phyloP scores from a whole-genome alignment of 345 rosid genomes.

The rapeseed (Brassica napus) region Da-Ae NC_063450.1:26089501-26090000 shows the following conservation, averaged over 20 bases:
- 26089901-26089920: conserved; percentile 44
- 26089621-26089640: conserved; percentile 51
- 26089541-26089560: conserved; percentile 56
- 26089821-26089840: conserved; percentile 57
- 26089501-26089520: conserved; percentile 70
- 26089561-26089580: conserved; percentile 46
- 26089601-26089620: conserved; percentile 63
- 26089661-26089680: background rate
- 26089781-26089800: conserved; percentile 52
- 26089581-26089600: conserved; percentile 55
- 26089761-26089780: conserved; percentile 42
- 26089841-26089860: conserved; percentile 52
- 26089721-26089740: conserved; percentile 43
- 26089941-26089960: conserved; percentile 52
- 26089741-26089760: conserved; percentile 38
- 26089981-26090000: conserved; percentile 18
- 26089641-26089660: background rate
- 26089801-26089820: conserved; percentile 30
- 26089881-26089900: conserved; percentile 42
- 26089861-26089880: conserved; percentile 49
- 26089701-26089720: conserved; percentile 42
- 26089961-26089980: conserved; percentile 42
- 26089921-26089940: conserved; percentile 33
- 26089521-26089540: conserved; percentile 60
- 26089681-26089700: background rate